phyloP scores from a whole-genome alignment of 176 grass and related monocot genomes.

The Pontederia crassipes region DNA sequence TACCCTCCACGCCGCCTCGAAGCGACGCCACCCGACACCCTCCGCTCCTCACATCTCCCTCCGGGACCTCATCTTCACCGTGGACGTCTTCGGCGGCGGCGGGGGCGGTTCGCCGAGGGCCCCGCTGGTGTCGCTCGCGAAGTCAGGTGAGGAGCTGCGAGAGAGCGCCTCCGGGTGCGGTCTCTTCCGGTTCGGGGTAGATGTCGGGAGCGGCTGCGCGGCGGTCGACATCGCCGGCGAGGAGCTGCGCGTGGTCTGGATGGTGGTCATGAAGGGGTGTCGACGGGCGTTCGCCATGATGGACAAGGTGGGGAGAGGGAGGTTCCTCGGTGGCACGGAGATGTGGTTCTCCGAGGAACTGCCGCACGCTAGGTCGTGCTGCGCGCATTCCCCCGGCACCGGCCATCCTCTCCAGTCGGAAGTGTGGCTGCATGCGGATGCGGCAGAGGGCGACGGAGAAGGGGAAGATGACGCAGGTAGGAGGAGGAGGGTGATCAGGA shows the following conservation, averaged over 20 bases:
- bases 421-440: slow-evolving; percentile 31
- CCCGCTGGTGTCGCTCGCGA: slow-evolving; percentile 28
- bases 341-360: slow-evolving; percentile 36
- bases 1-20: slow-evolving; percentile 31
- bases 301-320: slow-evolving; percentile 34
- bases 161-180: background rate
- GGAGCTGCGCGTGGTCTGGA: slow-evolving; percentile 44
- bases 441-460: background rate
- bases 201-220: slow-evolving; percentile 10
- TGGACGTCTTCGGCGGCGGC: slow-evolving; percentile 36
- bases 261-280: slow-evolving; percentile 29
- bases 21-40: slow-evolving; percentile 9
- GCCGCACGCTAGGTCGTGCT: slow-evolving; percentile 33
- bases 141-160: slow-evolving; percentile 10
- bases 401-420: slow-evolving; percentile 30
- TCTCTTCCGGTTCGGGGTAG: slow-evolving; percentile 49
- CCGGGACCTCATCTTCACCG: slow-evolving; percentile 37
- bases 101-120: too few relatives aligned
- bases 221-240: slow-evolving; percentile 3
- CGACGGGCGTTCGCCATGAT: slow-evolving; percentile 42
- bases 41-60: slow-evolving; percentile 33
- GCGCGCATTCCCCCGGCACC: background rate
- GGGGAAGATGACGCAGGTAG: slow-evolving; percentile 19
- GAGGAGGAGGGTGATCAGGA: slow-evolving; percentile 32
- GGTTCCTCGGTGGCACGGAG: slow-evolving; percentile 20